phyloP scores from a whole-genome alignment of 345 rosid species.

The Pistacia atlantica region DNA sequence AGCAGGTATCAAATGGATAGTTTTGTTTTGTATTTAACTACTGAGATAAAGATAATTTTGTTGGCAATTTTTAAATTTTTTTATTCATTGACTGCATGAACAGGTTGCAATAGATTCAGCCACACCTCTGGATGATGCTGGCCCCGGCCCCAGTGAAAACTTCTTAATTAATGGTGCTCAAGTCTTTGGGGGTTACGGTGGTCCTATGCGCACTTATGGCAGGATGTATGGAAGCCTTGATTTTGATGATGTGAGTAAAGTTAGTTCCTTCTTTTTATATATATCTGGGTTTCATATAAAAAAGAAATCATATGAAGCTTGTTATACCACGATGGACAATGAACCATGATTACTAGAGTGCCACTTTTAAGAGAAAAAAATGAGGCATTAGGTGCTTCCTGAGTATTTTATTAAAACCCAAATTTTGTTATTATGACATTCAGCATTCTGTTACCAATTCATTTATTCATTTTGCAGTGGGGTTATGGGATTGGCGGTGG shows the following conservation, averaged over 20 bases:
- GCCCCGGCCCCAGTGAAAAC: conserved; percentile 64
- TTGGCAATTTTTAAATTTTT: background rate
- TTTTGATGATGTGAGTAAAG: conserved; percentile 65
- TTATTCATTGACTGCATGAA: conserved; percentile 11
- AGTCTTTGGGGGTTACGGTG: conserved; percentile 79
- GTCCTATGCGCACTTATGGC: conserved; percentile 71
- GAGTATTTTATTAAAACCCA: background rate
- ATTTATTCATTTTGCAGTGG: conserved; percentile 50
- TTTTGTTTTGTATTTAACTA: background rate
- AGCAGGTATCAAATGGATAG: conserved; percentile 56
- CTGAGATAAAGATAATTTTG: background rate
- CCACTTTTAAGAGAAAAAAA: background rate
- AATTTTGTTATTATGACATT: background rate
- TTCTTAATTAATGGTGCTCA: conserved; percentile 54
- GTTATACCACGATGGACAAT: no score
- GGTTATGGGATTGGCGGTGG: conserved; percentile 64
- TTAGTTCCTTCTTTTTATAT: background rate
- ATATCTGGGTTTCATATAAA: background rate
- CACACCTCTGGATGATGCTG: conserved; percentile 85
- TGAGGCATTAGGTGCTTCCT: background rate
- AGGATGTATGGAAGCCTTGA: conserved; percentile 55
- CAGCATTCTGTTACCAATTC: background rate
- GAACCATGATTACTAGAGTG: background rate
- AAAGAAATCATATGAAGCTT: background rate
- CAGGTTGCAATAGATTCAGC: conserved; percentile 99